Conservation (phyloP, 208 protist genomes). For the Acanthamoeba royreba region DNA sequence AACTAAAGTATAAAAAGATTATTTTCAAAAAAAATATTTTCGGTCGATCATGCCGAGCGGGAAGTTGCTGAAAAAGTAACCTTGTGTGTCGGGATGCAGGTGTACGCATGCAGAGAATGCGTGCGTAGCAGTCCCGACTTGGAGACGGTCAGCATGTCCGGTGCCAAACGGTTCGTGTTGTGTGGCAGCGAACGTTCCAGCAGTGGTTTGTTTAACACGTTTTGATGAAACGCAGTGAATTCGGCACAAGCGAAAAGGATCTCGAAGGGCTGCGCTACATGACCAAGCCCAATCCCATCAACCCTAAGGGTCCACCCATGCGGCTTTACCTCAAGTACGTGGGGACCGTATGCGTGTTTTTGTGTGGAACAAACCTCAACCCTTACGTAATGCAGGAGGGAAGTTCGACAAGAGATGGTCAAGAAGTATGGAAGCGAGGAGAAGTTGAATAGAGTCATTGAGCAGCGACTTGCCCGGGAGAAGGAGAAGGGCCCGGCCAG, state of each 20-base stretch:
- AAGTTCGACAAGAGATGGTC: background rate
- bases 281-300: background rate
- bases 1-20: too few relatives aligned
- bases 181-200: too few relatives aligned
- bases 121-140: background rate
- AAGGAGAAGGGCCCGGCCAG: background rate
- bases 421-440: constrained; percentile 1
- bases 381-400: background rate
- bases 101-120: background rate
- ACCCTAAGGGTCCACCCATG: constrained; percentile 33
- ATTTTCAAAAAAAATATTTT: too few relatives aligned
- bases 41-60: too few relatives aligned
- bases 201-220: background rate
- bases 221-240: background rate
- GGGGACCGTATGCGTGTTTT: too few relatives aligned
- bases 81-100: background rate
- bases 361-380: background rate
- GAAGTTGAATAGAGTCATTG: background rate
- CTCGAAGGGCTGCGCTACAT: background rate
- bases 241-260: background rate
- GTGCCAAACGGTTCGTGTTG: background rate
- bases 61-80: too few relatives aligned
- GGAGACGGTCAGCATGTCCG: background rate
- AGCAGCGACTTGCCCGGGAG: background rate
- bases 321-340: background rate